Evolutionary conservation across 2,329 filamentous ascomycete species (phyloP).

Genomic region (Trichoderma sp.): DNA sequence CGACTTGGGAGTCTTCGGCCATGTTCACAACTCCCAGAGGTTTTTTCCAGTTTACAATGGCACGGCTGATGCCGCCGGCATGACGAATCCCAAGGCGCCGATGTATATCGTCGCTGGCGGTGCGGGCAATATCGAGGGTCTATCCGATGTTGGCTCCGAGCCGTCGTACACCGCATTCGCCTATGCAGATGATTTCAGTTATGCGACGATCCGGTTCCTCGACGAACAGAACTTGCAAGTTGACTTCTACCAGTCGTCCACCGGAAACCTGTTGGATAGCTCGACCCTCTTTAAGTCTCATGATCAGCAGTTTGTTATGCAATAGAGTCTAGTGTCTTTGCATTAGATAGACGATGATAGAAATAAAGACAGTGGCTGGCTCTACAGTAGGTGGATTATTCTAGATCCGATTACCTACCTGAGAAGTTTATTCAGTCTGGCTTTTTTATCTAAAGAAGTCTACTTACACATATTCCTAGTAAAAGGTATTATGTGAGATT

Average conservation of each 20-base stretch:
- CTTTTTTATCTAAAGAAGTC: too few relatives aligned
- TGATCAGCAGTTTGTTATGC: constrained; percentile 48
- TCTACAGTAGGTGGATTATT: too few relatives aligned
- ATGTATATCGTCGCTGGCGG: constrained; percentile 54
- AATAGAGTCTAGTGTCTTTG: constrained; percentile 31
- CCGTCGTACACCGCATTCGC: constrained; percentile 51
- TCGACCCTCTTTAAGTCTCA: constrained; percentile 54
- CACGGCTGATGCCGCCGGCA: constrained; percentile 42
- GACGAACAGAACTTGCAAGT: constrained; percentile 51
- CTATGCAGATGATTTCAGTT: constrained; percentile 56
- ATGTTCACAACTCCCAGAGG: constrained; percentile 61
- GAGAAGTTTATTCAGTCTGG: too few relatives aligned
- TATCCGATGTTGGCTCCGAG: constrained; percentile 47
- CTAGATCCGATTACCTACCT: too few relatives aligned
- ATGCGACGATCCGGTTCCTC: constrained; percentile 51
- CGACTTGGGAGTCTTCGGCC: constrained; percentile 59
- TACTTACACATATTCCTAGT: too few relatives aligned
- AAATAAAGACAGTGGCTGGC: too few relatives aligned
- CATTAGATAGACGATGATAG: background rate
- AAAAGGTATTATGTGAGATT: too few relatives aligned
- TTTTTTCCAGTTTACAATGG: constrained; percentile 48
- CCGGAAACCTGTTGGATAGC: constrained; percentile 52
- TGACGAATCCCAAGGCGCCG: constrained; percentile 41
- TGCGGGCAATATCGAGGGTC: constrained; percentile 59
- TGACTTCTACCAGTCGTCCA: constrained; percentile 53